Evolutionary conservation across 192 early-diverging fungal genomes (phyloP), one percentile per base, ranked within the genome.

Genomic region (Linnemannia hyalina): DNA sequence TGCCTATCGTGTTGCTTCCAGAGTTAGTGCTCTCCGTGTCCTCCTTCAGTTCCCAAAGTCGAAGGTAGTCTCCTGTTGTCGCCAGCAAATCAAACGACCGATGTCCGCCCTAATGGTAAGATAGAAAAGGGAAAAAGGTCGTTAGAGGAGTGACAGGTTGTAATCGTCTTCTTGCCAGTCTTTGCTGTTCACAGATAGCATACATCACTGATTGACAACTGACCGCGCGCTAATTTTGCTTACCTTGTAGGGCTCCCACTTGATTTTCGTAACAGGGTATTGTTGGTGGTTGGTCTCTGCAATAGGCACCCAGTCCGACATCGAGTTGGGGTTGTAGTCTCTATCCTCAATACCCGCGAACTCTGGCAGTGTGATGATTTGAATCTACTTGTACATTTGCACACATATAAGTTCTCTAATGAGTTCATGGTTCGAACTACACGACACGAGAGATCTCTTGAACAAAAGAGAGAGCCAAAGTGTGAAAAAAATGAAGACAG

Each of bases 181-280:
- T 5, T 70, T 70, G 36, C n/a, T 8, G 42, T 44, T 44, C 42
- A 46, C 3, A 10, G 4, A 0, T 46, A 47, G 71, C 11, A 29
- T 2, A 4, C 13, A 16, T 72, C 70, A 42, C n/a, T 32, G 60
- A 65, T 63, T 13, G 60, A 32, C 8, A 65, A 13, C 10, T 22
- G 13, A 0, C 44, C 11, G 44, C 44, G 13, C 44, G 44, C 18
- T 49, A 5, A 22, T 47, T 47, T 41, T n/a, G 46, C 74, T 73
- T 80, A 92, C 93, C 81, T 93, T 94, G 32, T 90, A 81, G 29
- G 97, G 97, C 68, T 95, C 92, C 97, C 97, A 99, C 68, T 95
- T 87, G 41, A 98, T 90, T 85, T 98, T 98, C 13, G 97, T 98
- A 71, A 96, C 91, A 29, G 98, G 98, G 80, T 97, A 99, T 41